These are phyloP conservation scores for Curvularia sp. DNA, from an alignment of 2,329 filamentous ascomycete genomes.

Conservation along the genomic window DNA sequence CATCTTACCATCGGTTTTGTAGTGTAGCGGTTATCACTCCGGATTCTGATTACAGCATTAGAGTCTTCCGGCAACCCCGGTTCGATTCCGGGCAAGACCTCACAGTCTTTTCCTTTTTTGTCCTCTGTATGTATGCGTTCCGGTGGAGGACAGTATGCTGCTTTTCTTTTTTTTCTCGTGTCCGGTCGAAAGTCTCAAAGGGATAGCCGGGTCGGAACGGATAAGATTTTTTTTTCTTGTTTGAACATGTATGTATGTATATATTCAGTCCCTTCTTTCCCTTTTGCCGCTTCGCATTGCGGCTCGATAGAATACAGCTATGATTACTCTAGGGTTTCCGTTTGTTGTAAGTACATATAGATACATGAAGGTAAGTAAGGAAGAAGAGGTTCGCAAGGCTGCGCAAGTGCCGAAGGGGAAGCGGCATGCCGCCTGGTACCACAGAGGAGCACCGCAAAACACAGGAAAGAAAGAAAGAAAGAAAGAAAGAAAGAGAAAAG, in stretches of 20 bases:
- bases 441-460: conserved; percentile 21
- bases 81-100: conserved; percentile 37
- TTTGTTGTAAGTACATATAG: not conserved
- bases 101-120: conserved; percentile 1
- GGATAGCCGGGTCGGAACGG: too few species aligned
- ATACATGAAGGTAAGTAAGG: not conserved
- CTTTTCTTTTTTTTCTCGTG: not conserved
- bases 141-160: not conserved
- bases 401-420: conserved; percentile 1
- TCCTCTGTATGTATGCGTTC: not conserved
- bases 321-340: not conserved
- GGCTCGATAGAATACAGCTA: not conserved
- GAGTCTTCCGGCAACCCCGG: conserved; percentile 35
- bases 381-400: conserved; percentile 1
- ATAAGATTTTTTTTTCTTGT: not conserved
- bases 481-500: not conserved
- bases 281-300: not conserved
- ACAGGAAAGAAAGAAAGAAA: not conserved
- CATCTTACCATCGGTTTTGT: conserved; percentile 20
- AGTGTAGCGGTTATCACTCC: conserved; percentile 40
- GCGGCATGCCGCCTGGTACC: conserved; percentile 46
- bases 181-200: too few species aligned
- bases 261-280: not conserved
- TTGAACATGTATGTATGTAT: not conserved
- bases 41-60: conserved; percentile 33